phyloP scores from a whole-genome alignment of 345 rosid species.

The Kernera saxatilis region DNA sequence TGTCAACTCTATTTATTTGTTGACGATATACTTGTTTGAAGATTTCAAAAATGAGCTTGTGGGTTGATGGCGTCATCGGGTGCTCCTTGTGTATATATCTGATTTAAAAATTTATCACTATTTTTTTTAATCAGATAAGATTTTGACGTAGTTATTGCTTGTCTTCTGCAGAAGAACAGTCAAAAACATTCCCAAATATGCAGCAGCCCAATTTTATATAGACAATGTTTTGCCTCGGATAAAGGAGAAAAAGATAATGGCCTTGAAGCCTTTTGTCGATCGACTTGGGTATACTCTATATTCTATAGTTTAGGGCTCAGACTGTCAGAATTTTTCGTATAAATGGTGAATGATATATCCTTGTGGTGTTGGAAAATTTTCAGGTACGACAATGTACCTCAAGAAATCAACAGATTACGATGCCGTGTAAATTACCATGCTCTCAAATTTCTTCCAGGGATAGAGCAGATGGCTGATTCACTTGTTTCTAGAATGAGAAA shows the following conservation, averaged over 20 bases:
- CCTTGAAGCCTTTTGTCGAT: constrained; percentile 98
- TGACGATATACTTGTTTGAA: background rate
- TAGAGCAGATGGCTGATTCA: constrained; percentile 86
- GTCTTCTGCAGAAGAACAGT: constrained; percentile 75
- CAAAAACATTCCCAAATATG: constrained; percentile 98
- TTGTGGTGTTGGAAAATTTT: constrained; percentile 19
- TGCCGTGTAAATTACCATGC: constrained; percentile 99
- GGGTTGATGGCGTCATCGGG: background rate
- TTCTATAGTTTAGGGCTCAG: background rate
- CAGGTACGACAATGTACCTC: constrained; percentile 98
- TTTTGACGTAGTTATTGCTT: constrained; percentile 6
- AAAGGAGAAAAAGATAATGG: constrained; percentile 99
- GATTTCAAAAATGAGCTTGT: constrained; percentile 12
- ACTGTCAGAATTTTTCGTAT: background rate
- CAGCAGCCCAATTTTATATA: constrained; percentile 95
- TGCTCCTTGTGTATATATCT: background rate
- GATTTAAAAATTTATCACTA: background rate
- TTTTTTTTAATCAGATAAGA: background rate
- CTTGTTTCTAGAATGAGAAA: constrained; percentile 92
- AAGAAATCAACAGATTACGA: constrained; percentile 93
- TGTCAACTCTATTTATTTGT: background rate
- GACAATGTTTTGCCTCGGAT: constrained; percentile 97
- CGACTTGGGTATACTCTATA: constrained; percentile 77
- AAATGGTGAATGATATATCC: constrained; percentile 3
- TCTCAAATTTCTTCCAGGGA: constrained; percentile 86